Conservation (phyloP, 139 green algal species). For the Chlamydomonas sp. region DNA sequence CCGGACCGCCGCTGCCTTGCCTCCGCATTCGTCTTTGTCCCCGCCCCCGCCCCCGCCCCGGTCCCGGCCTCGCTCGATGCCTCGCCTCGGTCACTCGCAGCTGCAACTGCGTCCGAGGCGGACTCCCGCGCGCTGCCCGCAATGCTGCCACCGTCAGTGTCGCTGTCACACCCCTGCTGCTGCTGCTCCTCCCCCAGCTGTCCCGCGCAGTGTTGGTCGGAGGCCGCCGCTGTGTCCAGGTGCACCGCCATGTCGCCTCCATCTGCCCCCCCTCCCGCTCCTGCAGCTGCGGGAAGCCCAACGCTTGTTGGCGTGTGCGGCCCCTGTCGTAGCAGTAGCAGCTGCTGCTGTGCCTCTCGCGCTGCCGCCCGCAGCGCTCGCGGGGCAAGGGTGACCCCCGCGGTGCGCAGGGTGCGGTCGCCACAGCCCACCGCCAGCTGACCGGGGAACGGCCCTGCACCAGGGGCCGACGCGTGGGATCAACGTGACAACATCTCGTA, state of each 20-base stretch:
- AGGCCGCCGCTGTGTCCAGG: background rate
- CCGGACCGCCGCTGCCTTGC: background rate
- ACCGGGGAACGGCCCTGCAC: background rate
- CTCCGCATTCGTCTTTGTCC: background rate
- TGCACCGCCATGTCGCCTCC: background rate
- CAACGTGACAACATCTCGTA: background rate
- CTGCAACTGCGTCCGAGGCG: too few relatives aligned
- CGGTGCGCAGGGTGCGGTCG: constrained; percentile 51
- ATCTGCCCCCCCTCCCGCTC: background rate
- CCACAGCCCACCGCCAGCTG: constrained; percentile 57
- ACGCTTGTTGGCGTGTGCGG: too few relatives aligned
- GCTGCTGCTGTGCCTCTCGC: background rate
- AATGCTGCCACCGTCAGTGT: too few relatives aligned
- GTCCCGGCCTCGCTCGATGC: background rate
- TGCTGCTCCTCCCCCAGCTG: background rate
- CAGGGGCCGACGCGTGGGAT: background rate
- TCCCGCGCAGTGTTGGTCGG: too few relatives aligned
- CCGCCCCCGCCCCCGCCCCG: background rate
- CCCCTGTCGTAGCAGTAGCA: background rate
- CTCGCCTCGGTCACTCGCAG: too few relatives aligned
- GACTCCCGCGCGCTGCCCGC: too few relatives aligned
- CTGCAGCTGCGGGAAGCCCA: background rate
- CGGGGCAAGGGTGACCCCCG: background rate
- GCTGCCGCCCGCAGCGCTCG: too few relatives aligned
- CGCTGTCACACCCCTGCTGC: background rate